These are phyloP conservation scores for Suhomyces anneliseae DNA, from an alignment of 1,139 yeast genomes.

Conservation along the genomic window DNA sequence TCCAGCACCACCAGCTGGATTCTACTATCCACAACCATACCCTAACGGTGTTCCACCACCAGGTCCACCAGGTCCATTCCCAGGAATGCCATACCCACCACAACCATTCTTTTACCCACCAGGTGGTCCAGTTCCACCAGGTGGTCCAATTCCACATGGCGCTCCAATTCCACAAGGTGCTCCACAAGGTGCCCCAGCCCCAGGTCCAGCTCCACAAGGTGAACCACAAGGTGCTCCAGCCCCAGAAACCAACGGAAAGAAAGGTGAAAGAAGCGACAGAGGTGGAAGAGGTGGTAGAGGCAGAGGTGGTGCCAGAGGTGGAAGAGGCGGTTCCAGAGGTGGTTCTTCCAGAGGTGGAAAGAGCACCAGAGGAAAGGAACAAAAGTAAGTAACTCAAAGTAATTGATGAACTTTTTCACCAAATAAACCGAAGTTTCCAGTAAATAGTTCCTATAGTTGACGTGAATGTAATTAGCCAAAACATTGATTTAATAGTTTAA, in stretches of 20 bases:
- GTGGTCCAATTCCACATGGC: conserved; percentile 28
- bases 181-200: conserved; percentile 1
- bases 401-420: background rate
- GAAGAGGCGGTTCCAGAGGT: conserved; percentile 15
- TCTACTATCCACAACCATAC: background rate
- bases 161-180: conserved; percentile 10
- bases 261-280: conserved; percentile 22
- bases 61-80: conserved; percentile 5
- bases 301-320: conserved; percentile 22
- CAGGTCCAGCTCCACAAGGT: conserved; percentile 10
- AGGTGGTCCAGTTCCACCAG: conserved; percentile 24
- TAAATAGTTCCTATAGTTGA: too few relatives aligned
- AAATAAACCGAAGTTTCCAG: too few relatives aligned
- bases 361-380: conserved; percentile 6
- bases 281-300: conserved; percentile 29
- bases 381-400: background rate
- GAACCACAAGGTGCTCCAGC: conserved; percentile 1
- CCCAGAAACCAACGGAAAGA: background rate
- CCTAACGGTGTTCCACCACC: conserved; percentile 6
- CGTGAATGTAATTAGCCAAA: too few relatives aligned
- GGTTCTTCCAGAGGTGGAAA: conserved; percentile 2
- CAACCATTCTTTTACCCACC: background rate
- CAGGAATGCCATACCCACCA: conserved; percentile 10
- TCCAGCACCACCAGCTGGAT: conserved; percentile 3
- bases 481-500: too few relatives aligned